Conservation (phyloP, 306 rosid species). For the Cucumis hystrix region DNA sequence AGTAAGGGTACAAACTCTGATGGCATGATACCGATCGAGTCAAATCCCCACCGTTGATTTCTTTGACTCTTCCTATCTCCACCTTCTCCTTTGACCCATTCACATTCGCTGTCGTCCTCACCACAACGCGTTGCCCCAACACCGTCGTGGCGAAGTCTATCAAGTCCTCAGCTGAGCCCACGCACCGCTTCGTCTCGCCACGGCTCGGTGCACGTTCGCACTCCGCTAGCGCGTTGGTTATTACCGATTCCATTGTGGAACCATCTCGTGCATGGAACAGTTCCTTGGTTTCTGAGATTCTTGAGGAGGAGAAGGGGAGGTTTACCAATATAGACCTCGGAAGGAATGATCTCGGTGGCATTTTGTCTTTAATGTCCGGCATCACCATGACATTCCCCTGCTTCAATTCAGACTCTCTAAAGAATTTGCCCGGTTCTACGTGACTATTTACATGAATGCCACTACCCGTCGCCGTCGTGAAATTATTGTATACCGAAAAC, state of each 20-base stretch:
- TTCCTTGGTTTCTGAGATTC: constrained; percentile 14
- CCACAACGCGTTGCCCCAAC: constrained; percentile 31
- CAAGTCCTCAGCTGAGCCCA: constrained; percentile 64
- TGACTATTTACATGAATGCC: constrained; percentile 31
- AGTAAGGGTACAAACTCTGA: constrained; percentile 73
- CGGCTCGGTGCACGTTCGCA: constrained; percentile 55
- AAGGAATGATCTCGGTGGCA: constrained; percentile 65
- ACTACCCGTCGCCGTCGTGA: constrained; percentile 14
- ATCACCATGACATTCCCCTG: constrained; percentile 52
- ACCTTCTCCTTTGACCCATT: constrained; percentile 37
- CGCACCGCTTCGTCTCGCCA: constrained; percentile 69
- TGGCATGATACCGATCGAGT: constrained; percentile 75
- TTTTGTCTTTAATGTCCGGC: constrained; percentile 65
- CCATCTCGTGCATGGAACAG: constrained; percentile 34
- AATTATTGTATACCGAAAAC: constrained; percentile 35
- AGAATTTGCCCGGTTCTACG: constrained; percentile 64
- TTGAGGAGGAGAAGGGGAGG: constrained; percentile 38
- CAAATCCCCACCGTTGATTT: constrained; percentile 49
- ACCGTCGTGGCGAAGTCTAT: constrained; percentile 45
- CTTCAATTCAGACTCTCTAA: constrained; percentile 45
- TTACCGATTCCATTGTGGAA: constrained; percentile 35
- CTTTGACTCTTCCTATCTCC: constrained; percentile 41
- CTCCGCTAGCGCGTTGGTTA: constrained; percentile 25
- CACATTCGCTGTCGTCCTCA: constrained; percentile 32
- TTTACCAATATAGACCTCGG: constrained; percentile 35